A percentile compares a stretch with the other conserved stretches of the same genome.
phyloP scores from a whole-genome alignment of 805 yeast genomes.

The Lipomyces kockii region DNA sequence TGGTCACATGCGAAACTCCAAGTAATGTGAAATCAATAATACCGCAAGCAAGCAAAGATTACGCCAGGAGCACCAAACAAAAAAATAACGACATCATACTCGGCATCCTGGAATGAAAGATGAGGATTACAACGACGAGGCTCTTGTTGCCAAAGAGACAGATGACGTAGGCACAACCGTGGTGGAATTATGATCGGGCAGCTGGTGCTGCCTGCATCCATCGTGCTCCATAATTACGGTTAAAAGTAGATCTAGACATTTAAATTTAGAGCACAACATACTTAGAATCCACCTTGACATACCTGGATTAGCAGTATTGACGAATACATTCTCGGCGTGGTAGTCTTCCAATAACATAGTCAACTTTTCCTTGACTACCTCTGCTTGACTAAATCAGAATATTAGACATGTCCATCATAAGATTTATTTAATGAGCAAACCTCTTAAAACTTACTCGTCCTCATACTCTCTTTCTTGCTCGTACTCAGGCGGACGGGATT shows the following conservation, averaged over 20 bases:
- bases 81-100: not conserved
- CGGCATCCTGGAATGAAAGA: not conserved
- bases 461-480: slow-evolving; percentile 1
- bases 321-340: slow-evolving; percentile 23
- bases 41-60: not conserved
- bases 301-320: slow-evolving; percentile 18
- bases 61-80: not conserved
- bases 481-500: slow-evolving; percentile 1
- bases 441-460: not conserved
- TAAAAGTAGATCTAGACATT: slow-evolving; percentile 17
- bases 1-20: not conserved
- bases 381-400: slow-evolving; percentile 15
- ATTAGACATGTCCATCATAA: not conserved
- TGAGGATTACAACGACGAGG: not conserved
- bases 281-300: not conserved
- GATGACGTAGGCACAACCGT: not conserved
- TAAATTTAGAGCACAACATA: not conserved
- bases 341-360: not conserved
- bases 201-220: slow-evolving; percentile 1
- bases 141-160: not conserved
- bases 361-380: slow-evolving; percentile 12
- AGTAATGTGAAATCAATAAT: not conserved
- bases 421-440: not conserved
- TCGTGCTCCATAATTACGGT: slow-evolving; percentile 27
- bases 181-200: not conserved